These are phyloP conservation scores for Vitis labrusca DNA, from an alignment of 164 flowering plant species.

Conservation along the genomic window DNA sequence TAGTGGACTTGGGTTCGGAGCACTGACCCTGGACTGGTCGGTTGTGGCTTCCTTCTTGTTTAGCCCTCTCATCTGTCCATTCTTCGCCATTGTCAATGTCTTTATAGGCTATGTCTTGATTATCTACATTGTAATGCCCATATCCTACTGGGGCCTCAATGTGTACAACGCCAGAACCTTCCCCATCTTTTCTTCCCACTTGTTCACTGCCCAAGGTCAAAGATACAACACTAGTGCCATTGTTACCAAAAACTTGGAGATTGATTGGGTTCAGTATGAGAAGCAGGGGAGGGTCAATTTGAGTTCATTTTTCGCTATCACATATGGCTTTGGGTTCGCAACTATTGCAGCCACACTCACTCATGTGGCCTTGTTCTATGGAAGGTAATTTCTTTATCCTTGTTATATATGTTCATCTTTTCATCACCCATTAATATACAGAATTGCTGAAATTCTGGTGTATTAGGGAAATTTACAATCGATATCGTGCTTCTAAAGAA, in stretches of 20 bases:
- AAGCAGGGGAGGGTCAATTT: slow-evolving; percentile 41
- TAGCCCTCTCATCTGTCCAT: slow-evolving; percentile 16
- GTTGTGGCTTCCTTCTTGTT: slow-evolving; percentile 13
- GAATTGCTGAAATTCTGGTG: neutral
- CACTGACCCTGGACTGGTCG: slow-evolving; percentile 17
- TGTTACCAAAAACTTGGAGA: slow-evolving; percentile 48
- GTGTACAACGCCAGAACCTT: slow-evolving; percentile 9
- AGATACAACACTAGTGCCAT: slow-evolving; percentile 33
- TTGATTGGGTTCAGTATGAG: slow-evolving; percentile 31
- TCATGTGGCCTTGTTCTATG: slow-evolving; percentile 59
- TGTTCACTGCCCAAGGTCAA: slow-evolving; percentile 40
- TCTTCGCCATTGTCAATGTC: slow-evolving; percentile 20
- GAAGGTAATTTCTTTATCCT: slow-evolving; percentile 34
- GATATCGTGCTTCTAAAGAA: slow-evolving; percentile 28
- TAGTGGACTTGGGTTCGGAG: slow-evolving; percentile 10
- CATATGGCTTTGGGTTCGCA: slow-evolving; percentile 65
- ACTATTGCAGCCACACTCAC: slow-evolving; percentile 53
- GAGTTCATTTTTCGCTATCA: slow-evolving; percentile 49
- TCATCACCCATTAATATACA: too few species aligned
- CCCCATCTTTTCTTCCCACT: slow-evolving; percentile 17
- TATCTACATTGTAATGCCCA: slow-evolving; percentile 6
- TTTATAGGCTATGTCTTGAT: slow-evolving; percentile 4
- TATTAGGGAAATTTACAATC: slow-evolving; percentile 46
- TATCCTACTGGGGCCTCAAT: slow-evolving; percentile 17
- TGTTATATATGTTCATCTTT: neutral